phyloP scores from a whole-genome alignment of 106 monocot genomes.

The Dendrobium chrysotoxum region DNA sequence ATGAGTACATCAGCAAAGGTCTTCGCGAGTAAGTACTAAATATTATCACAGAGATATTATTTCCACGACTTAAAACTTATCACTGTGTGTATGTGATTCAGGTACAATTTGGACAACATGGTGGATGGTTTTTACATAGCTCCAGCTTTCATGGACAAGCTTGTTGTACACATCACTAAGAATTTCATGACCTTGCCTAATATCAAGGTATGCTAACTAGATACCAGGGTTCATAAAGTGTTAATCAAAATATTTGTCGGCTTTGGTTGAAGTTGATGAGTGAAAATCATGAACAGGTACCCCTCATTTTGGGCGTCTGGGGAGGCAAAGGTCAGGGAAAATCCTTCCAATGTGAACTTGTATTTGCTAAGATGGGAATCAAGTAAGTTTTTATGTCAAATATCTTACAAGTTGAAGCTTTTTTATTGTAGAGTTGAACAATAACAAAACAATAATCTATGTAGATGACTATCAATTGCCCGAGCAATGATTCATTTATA shows the following conservation, averaged over 20 bases:
- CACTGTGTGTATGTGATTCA: conserved; percentile 7
- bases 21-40: conserved; percentile 46
- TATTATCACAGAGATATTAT: neutral
- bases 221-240: conserved; percentile 30
- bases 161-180: conserved; percentile 88
- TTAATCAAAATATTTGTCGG: neutral
- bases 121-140: conserved; percentile 88
- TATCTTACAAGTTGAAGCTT: no score
- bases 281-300: conserved; percentile 38
- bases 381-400: conserved; percentile 46
- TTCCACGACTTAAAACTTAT: neutral
- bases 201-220: conserved; percentile 62
- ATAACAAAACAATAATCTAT: no score
- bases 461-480: no score
- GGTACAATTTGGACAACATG: conserved; percentile 70
- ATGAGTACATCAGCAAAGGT: conserved; percentile 91
- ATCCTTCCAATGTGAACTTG: conserved; percentile 98
- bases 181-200: conserved; percentile 92
- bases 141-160: conserved; percentile 80
- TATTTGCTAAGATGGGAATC: conserved; percentile 94
- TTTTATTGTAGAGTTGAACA: no score
- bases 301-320: conserved; percentile 97
- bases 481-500: no score
- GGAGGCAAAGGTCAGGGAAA: conserved; percentile 99
- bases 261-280: neutral